phyloP scores from a whole-genome alignment of 305 asterid species.

The Plantago rigida region DNA sequence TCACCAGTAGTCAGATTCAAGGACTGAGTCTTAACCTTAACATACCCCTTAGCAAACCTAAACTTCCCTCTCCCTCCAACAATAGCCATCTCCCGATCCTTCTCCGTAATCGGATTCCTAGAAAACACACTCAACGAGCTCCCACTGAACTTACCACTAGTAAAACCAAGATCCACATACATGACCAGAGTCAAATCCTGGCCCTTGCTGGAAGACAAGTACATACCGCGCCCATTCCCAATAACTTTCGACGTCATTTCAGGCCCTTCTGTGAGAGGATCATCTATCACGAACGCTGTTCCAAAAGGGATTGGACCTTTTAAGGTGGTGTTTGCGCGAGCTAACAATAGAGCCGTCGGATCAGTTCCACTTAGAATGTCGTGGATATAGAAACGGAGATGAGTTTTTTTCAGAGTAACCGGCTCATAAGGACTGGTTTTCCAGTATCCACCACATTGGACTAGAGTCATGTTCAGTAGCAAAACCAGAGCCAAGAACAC shows the following conservation, averaged over 20 bases:
- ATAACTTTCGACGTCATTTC: conserved; percentile 30
- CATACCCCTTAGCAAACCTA: conserved; percentile 34
- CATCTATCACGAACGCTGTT: conserved; percentile 31
- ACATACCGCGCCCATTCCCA: conserved; percentile 40
- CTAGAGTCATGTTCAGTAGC: conserved; percentile 17
- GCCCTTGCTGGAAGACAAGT: conserved; percentile 31
- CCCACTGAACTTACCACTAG: conserved; percentile 34
- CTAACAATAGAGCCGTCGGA: conserved; percentile 31
- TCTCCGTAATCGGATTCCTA: conserved; percentile 46
- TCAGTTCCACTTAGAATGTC: conserved; percentile 35
- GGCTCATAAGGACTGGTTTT: conserved; percentile 19
- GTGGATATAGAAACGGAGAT: conserved; percentile 38
- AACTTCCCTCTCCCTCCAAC: conserved; percentile 45
- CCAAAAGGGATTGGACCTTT: conserved; percentile 33
- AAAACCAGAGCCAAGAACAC: conserved; percentile 17
- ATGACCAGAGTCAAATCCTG: conserved; percentile 28
- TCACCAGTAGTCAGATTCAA: conserved; percentile 33
- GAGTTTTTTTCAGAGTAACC: conserved; percentile 23
- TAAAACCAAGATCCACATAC: conserved; percentile 43
- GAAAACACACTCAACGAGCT: conserved; percentile 47
- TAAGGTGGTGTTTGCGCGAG: conserved; percentile 23
- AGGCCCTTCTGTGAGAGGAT: conserved; percentile 38
- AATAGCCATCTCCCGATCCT: conserved; percentile 39
- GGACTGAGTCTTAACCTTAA: conserved; percentile 26
- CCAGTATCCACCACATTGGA: conserved; percentile 28